These are phyloP conservation scores for Tetraselmis chui DNA, from an alignment of 139 green algal species.

Conservation along the genomic window DNA sequence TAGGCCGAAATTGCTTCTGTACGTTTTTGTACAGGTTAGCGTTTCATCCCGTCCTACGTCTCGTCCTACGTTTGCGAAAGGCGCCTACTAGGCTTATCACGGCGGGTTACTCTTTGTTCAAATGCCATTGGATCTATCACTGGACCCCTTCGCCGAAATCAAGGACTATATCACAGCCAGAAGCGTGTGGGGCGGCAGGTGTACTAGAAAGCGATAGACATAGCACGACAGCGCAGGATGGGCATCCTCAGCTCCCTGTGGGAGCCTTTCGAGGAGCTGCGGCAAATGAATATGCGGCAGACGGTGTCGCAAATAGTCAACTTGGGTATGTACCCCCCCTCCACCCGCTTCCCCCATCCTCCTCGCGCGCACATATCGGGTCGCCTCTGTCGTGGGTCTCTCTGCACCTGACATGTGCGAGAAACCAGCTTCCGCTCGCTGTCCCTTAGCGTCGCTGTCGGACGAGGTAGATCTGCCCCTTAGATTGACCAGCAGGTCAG, in stretches of 20 bases:
- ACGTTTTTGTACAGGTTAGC: too few relatives aligned
- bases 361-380: neutral
- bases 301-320: constrained; percentile 53
- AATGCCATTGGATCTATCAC: too few relatives aligned
- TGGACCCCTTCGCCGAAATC: too few relatives aligned
- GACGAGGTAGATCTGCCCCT: neutral
- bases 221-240: neutral
- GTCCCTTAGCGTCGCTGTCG: neutral
- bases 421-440: neutral
- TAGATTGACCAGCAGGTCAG: too few relatives aligned
- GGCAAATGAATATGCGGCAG: constrained; percentile 47
- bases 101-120: too few relatives aligned
- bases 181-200: too few relatives aligned
- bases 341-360: neutral
- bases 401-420: neutral
- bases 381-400: neutral
- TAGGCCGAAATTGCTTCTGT: too few relatives aligned
- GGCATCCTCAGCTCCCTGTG: constrained; percentile 7
- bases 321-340: constrained; percentile 40
- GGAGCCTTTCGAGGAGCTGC: constrained; percentile 17
- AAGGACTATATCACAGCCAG: too few relatives aligned
- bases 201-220: too few relatives aligned
- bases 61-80: too few relatives aligned
- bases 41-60: too few relatives aligned
- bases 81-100: too few relatives aligned